Evolutionary conservation across 306 rosid genomes (phyloP).

Genomic region (Medicago lupulina): DNA sequence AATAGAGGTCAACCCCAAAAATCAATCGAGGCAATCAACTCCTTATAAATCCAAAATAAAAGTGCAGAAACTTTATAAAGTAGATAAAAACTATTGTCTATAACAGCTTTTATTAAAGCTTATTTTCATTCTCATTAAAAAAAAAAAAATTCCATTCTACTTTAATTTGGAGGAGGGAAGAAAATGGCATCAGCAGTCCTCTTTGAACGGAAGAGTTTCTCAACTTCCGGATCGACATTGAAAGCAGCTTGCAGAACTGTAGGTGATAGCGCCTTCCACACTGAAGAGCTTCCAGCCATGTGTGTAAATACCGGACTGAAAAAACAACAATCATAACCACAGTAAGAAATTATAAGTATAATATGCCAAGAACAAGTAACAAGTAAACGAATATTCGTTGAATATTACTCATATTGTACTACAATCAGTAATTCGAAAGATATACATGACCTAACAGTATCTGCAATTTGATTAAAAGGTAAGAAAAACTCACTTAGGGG

Average conservation of each 20-base stretch:
- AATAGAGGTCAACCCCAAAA: too few relatives aligned
- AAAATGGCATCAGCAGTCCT: conserved; percentile 76
- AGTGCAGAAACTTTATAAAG: too few relatives aligned
- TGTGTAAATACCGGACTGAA: conserved; percentile 86
- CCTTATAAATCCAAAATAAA: too few relatives aligned
- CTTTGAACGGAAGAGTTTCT: conserved; percentile 75
- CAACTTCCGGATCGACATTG: conserved; percentile 67
- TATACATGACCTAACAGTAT: too few relatives aligned
- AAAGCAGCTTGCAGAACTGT: conserved; percentile 76
- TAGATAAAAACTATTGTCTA: too few relatives aligned
- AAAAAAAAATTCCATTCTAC: too few relatives aligned
- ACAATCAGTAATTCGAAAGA: too few relatives aligned
- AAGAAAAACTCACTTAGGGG: conserved; percentile 64
- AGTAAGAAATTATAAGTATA: neutral
- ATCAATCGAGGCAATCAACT: too few relatives aligned
- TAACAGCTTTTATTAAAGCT: too few relatives aligned
- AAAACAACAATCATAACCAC: neutral
- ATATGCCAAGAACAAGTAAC: neutral
- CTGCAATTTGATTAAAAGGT: neutral
- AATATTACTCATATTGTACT: too few relatives aligned
- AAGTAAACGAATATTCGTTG: neutral
- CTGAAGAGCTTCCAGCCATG: conserved; percentile 80
- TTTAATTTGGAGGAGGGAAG: conserved; percentile 76
- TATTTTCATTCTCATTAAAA: too few relatives aligned
- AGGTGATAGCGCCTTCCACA: conserved; percentile 82